Evolutionary conservation across 208 protist species (phyloP).

Genomic region (Trichomonas tenax): DNA sequence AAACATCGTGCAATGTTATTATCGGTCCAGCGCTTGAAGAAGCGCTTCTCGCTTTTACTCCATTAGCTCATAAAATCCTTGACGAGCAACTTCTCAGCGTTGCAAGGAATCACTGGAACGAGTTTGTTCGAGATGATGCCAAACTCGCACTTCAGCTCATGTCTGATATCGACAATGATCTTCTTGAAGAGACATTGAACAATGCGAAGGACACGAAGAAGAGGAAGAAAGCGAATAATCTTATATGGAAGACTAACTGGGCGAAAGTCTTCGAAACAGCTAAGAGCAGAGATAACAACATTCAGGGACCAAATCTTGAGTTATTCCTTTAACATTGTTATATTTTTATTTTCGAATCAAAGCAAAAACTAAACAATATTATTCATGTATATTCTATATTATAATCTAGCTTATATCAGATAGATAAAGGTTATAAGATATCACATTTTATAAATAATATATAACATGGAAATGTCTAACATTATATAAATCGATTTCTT

Average conservation of each 20-base stretch:
- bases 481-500: no score
- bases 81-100: neutral
- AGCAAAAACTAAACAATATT: no score
- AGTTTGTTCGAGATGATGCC: neutral
- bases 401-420: no score
- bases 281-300: neutral
- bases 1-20: neutral
- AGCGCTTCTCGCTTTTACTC: neutral
- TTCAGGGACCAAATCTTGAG: neutral
- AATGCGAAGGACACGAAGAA: neutral
- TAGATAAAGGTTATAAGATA: no score
- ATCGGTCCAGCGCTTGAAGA: neutral
- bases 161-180: neutral
- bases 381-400: no score
- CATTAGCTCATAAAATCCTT: neutral
- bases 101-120: neutral
- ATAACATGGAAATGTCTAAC: no score
- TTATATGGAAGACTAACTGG: constrained; percentile 11
- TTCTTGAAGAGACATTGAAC: neutral
- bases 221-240: neutral
- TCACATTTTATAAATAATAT: no score
- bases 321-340: neutral
- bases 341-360: no score
- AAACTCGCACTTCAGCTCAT: neutral
- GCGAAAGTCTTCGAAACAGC: neutral